These are phyloP conservation scores for Brassica balearica DNA, from an alignment of 441 rosid genomes.

Conservation along the genomic window DNA sequence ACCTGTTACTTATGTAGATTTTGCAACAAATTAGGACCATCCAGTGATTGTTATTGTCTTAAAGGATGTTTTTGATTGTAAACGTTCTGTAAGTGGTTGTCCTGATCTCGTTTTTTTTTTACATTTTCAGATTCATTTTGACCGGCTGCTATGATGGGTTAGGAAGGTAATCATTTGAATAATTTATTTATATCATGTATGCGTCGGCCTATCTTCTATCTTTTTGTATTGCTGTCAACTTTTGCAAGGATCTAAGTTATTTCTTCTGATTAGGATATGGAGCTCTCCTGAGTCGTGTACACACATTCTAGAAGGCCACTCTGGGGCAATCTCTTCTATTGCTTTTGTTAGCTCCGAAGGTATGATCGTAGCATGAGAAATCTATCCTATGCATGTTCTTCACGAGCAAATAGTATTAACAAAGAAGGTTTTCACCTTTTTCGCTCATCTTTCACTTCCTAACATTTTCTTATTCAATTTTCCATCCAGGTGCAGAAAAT, in stretches of 20 bases:
- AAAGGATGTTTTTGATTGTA: not conserved
- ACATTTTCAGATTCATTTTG: slow-evolving; percentile 81
- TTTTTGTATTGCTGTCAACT: slow-evolving; percentile 16
- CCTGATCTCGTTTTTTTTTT: slow-evolving; percentile 15
- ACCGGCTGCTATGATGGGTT: slow-evolving; percentile 91
- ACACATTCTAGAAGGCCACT: slow-evolving; percentile 86
- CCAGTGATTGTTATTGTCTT: not conserved
- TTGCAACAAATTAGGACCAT: not conserved
- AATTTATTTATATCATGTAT: slow-evolving; percentile 4
- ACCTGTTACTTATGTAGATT: not conserved
- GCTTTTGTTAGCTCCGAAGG: slow-evolving; percentile 61
- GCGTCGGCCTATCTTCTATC: not conserved
- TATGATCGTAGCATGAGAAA: slow-evolving; percentile 40
- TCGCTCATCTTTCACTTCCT: not conserved
- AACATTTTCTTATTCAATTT: not conserved
- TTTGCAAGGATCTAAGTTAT: slow-evolving; percentile 23
- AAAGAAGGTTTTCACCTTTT: slow-evolving; percentile 6
- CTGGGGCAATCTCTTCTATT: slow-evolving; percentile 75
- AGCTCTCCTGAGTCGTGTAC: slow-evolving; percentile 75
- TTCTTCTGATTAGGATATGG: slow-evolving; percentile 65
- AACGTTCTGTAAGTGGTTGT: too few species aligned
- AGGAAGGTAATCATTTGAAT: slow-evolving; percentile 67
- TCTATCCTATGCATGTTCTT: not conserved
- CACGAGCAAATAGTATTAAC: slow-evolving; percentile 8
- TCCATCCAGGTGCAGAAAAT: slow-evolving; percentile 53